phyloP scores from a whole-genome alignment of 2,329 filamentous ascomycete species.

The Pochonia chlamydosporia region DNA sequence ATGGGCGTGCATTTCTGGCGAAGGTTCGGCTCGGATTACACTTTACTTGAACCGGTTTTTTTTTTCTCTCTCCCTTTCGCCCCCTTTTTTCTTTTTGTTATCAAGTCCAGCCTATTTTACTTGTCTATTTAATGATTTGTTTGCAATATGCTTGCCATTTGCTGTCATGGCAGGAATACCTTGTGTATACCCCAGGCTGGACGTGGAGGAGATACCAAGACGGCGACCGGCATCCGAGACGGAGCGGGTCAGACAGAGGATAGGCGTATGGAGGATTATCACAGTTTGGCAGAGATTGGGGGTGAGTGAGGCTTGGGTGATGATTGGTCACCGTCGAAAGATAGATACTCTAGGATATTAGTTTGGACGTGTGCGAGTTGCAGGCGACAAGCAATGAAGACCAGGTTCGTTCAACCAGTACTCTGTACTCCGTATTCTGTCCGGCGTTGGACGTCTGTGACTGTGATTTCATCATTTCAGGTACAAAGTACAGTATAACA shows the following conservation, averaged over 20 bases:
- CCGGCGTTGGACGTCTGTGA: neutral
- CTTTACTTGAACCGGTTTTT: neutral
- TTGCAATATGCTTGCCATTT: constrained; percentile 1
- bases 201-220: constrained; percentile 18
- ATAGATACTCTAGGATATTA: neutral
- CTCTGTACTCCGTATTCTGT: too few species aligned
- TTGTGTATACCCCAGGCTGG: constrained; percentile 12
- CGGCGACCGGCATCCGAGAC: neutral
- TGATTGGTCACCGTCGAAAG: neutral
- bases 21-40: neutral
- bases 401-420: neutral
- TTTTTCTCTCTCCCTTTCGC: neutral
- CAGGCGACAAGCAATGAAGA: constrained; percentile 3
- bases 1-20: neutral
- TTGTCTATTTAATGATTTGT: neutral
- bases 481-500: too few species aligned
- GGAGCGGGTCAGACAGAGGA: neutral
- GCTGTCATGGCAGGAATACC: neutral
- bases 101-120: neutral
- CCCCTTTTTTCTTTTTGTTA: neutral
- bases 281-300: neutral
- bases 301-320: neutral
- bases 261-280: neutral
- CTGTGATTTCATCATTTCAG: too few species aligned
- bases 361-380: constrained; percentile 1